Percentiles rank a stretch among this genome's conserved stretches.
Conservation (phyloP, 2,329 filamentous ascomycete species). For the Ascomycota sp. region DNA sequence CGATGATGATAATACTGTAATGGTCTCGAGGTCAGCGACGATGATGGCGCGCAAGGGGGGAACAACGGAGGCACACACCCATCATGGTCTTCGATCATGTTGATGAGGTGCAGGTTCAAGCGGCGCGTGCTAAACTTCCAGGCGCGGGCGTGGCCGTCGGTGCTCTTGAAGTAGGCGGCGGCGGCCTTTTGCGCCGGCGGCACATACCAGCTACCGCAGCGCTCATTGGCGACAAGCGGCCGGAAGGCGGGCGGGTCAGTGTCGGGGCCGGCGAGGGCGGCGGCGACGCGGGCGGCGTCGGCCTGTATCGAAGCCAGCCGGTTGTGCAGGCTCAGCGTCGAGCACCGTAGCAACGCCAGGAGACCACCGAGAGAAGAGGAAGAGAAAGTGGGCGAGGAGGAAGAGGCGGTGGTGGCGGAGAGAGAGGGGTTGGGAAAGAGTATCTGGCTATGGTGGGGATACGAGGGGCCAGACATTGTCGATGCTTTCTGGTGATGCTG, state of each 20-base stretch:
- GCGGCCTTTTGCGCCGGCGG: conserved; percentile 39
- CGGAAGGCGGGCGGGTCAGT: too few species aligned
- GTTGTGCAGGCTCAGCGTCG: too few species aligned
- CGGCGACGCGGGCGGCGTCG: conserved; percentile 58
- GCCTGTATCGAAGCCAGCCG: conserved; percentile 58
- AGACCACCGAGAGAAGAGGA: too few species aligned
- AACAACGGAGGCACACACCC: conserved; percentile 28
- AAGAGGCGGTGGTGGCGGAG: too few species aligned
- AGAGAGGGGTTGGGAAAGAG: too few species aligned
- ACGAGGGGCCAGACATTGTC: too few species aligned
- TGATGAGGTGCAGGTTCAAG: conserved; percentile 65
- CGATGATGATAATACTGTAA: conserved; percentile 59
- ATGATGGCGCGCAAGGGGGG: neutral
- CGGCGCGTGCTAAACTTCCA: conserved; percentile 79
- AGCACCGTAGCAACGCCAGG: too few species aligned
- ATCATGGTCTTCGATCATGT: conserved; percentile 41
- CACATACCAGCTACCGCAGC: conserved; percentile 94
- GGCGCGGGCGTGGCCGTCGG: conserved; percentile 76
- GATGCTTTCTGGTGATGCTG: too few species aligned
- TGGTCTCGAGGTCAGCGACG: too few species aligned
- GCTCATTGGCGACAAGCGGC: conserved; percentile 76
- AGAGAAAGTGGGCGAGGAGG: too few species aligned
- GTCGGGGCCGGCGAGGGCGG: conserved; percentile 28
- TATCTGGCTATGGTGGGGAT: too few species aligned
- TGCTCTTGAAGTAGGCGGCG: conserved; percentile 93